Base-by-base conservation (phyloP, 352 stramenopile genomes). In the Globisporangium cylindrosporum region DNA sequence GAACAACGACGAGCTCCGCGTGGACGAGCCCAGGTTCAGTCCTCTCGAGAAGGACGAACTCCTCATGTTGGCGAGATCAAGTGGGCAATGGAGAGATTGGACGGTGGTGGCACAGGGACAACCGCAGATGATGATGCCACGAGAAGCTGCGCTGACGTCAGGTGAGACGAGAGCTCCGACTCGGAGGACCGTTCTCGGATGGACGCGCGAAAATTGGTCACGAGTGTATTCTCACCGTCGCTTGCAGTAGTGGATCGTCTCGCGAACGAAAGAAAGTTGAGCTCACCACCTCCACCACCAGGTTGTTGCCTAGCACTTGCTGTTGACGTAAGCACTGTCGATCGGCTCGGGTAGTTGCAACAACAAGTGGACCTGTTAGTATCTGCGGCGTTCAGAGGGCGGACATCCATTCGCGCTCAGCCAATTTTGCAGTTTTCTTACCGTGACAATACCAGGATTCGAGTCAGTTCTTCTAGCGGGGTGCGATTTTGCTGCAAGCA, bases 381-480 rank as follows among this genome's bases (percentile, higher is more conserved):
- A 15, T 15, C 36, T 18, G 36, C 18, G 10, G 12, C 10, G 9
- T 22, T 49, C 15, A 49, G 8, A 49, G 41, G 15, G 18, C 14
- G 36, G 36, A 41, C 36, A 41, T 41, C 10, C 36, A 49, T 46
- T 20, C 38, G 41, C n/a, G 41, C 41, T 49, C 14, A n/a, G n/a
- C 15, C 41, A 49, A 20, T 49, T 49, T 49, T 22, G 41, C 38
- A 20, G 38, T n/a, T 49, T 48, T 34, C 51, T 18, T 55, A 91
- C 83, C 64, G 68, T 79, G 32, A 71, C 63, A 36, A 62, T 64
- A 53, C 60, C 62, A 1, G 69, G 60, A n/a, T 68, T 53, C 0
- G 72, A 68, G 61, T 92, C 78, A 90, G 71, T 57, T 90, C 82
- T 61, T 91, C 82, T 0, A 92, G 66, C 9, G 84, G 80, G 15